Conservation (phyloP, 768 basidiomycete genomes). For the Hygrocybe punicea region DNA sequence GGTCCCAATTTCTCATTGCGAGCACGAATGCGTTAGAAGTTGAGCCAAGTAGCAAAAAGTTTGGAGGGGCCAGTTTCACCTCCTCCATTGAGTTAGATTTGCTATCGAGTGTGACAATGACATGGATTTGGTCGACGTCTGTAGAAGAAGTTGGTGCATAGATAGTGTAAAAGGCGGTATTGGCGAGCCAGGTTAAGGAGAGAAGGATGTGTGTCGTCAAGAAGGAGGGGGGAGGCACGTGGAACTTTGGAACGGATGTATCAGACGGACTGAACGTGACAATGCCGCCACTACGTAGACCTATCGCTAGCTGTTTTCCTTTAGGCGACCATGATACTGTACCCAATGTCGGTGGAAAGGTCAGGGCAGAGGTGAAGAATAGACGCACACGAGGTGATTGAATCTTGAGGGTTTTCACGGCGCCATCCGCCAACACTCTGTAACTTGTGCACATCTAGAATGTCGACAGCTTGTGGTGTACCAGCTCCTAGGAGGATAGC, state of each 20-base stretch:
- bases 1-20: constrained; percentile 47
- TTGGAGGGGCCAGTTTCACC: constrained; percentile 31
- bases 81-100: constrained; percentile 41
- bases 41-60: constrained; percentile 39
- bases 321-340: constrained; percentile 83
- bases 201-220: constrained; percentile 47
- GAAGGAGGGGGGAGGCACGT: constrained; percentile 64
- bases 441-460: constrained; percentile 53
- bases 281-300: constrained; percentile 66
- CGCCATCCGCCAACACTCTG: constrained; percentile 56
- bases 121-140: constrained; percentile 38
- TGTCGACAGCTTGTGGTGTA: constrained; percentile 40
- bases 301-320: constrained; percentile 80
- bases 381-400: constrained; percentile 2
- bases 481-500: constrained; percentile 44
- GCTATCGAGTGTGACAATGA: constrained; percentile 44
- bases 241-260: constrained; percentile 51
- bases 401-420: constrained; percentile 31
- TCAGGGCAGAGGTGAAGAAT: neutral
- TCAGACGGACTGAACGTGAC: constrained; percentile 60
- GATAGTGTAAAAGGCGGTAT: constrained; percentile 63
- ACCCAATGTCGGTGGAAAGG: constrained; percentile 9
- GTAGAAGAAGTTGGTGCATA: constrained; percentile 43
- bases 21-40: constrained; percentile 37
- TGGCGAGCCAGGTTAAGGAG: constrained; percentile 64